Conservation (phyloP, 2,329 filamentous ascomycete genomes). For the Xylariaceae sp. region DNA sequence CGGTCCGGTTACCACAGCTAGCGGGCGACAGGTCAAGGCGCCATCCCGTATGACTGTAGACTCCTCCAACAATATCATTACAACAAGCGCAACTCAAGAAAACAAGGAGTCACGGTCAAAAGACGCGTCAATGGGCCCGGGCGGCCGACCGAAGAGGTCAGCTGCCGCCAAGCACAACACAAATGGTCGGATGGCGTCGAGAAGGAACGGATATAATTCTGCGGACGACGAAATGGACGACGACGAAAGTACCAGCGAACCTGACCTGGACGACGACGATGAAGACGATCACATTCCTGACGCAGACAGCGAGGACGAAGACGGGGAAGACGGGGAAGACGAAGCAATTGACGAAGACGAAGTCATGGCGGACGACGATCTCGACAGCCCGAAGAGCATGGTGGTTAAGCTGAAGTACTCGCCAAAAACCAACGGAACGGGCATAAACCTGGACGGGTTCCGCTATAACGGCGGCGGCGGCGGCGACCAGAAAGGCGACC, state of each 20-base stretch:
- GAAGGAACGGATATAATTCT: slow-evolving; percentile 52
- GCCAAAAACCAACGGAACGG: slow-evolving; percentile 36
- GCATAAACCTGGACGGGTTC: slow-evolving; percentile 32
- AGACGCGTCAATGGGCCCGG: slow-evolving; percentile 40
- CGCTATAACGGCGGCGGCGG: slow-evolving; percentile 30
- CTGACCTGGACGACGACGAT: slow-evolving; percentile 68
- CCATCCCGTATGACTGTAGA: slow-evolving; percentile 64
- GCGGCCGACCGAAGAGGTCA: slow-evolving; percentile 48
- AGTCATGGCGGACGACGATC: slow-evolving; percentile 50
- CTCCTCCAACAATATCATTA: slow-evolving; percentile 43
- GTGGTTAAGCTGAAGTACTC: slow-evolving; percentile 66
- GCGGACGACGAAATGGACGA: slow-evolving; percentile 53
- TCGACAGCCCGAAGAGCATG: slow-evolving; percentile 52
- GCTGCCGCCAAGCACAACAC: slow-evolving; percentile 47
- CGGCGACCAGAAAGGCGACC: slow-evolving; percentile 20
- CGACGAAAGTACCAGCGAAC: slow-evolving; percentile 67
- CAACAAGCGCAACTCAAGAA: slow-evolving; percentile 38
- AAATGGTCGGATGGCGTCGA: slow-evolving; percentile 45
- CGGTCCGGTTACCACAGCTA: slow-evolving; percentile 67
- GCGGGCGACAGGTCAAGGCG: slow-evolving; percentile 77
- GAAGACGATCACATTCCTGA: slow-evolving; percentile 63
- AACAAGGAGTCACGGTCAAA: slow-evolving; percentile 35
- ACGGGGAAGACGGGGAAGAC: slow-evolving; percentile 55
- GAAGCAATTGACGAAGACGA: slow-evolving; percentile 49
- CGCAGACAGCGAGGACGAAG: slow-evolving; percentile 55